Evolutionary conservation across 2,329 filamentous ascomycete species (phyloP), one percentile per base, ranked within the genome.

Genomic region (Catunica adiposa): DNA sequence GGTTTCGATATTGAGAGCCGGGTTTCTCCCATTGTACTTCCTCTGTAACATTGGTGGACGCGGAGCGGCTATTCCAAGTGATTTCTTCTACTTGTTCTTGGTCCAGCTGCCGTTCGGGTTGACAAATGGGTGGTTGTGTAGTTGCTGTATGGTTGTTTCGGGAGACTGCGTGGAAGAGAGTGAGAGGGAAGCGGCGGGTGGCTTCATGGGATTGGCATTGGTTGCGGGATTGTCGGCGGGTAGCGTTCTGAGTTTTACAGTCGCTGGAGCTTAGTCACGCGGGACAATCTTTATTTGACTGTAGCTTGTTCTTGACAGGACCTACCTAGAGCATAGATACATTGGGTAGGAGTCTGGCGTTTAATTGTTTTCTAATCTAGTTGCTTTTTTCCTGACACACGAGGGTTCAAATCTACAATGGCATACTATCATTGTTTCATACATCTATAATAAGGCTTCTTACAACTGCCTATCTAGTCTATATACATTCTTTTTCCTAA

Each of bases 131-230:
- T 97, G 85, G 75, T 68, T 98, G 14, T 84, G 86, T 29, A 87
- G 85, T 56, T 84, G 78, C 62, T 88, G 85, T 67, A 97, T 98
- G 89, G 94, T 97, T 79, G 84, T 84, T 1, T 84, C 89, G 0
- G 79, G 78, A 0, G 80, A 86, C 61, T 90, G 82, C 78, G 89
- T 97, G 1, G 82, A 83, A 3, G 79, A 83, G 1, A 80, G 83
- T 8, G 90, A 98, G 71, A 76, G 85, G 34, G 89, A 95, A 70
- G 89, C 88, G 4, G 83, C 89, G 0, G 92, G 90, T 50, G 88
- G 85, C 1, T 97, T 97, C 66, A 97, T 98, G 92, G 84, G 86
- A 2, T 68, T 96, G 60, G 88, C 84, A 66, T 77, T 97, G n/a
- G 86, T 96, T 17, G 80, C 78, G 3, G 92, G 92, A 0, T 69